A percentile compares a stretch with the other conserved stretches of the same genome.
These are phyloP conservation scores for Sporothrix pallida DNA, from an alignment of 2,329 filamentous ascomycete genomes.

Conservation along the genomic window DNA sequence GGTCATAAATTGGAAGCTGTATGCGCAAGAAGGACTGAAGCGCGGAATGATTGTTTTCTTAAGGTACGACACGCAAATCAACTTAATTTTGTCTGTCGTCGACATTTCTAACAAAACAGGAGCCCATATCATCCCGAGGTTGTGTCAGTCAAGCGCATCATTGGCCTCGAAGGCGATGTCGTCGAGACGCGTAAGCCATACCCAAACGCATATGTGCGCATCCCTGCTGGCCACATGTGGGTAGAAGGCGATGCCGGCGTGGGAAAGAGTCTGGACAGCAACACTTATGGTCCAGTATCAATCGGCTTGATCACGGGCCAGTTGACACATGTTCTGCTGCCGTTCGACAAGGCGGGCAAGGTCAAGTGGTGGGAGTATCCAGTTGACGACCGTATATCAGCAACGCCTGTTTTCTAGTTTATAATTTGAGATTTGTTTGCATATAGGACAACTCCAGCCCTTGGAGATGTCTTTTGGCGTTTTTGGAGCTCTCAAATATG, in stretches of 20 bases:
- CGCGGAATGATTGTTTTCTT: conserved; percentile 79
- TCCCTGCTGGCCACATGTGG: conserved; percentile 90
- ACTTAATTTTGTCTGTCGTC: neutral
- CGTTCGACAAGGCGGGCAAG: conserved; percentile 63
- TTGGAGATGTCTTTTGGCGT: conserved; percentile 3
- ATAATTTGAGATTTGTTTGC: neutral
- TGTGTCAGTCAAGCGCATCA: conserved; percentile 78
- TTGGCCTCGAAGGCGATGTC: conserved; percentile 79
- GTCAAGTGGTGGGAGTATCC: conserved; percentile 63
- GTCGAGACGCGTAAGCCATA: conserved; percentile 70
- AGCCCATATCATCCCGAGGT: conserved; percentile 73
- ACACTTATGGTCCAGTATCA: conserved; percentile 85
- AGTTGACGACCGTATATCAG: conserved; percentile 32
- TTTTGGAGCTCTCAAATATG: neutral
- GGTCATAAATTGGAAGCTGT: conserved; percentile 65
- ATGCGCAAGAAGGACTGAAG: conserved; percentile 62
- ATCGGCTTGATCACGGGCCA: conserved; percentile 75
- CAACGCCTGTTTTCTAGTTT: neutral
- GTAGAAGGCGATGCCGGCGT: conserved; percentile 86
- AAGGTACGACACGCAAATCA: conserved; percentile 52
- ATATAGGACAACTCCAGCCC: neutral
- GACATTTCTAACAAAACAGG: conserved; percentile 49
- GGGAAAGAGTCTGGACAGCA: conserved; percentile 78
- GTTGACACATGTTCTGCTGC: conserved; percentile 75
- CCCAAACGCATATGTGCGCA: conserved; percentile 59